Evolutionary conservation across 2,329 filamentous ascomycete species (phyloP).

Genomic region (Fusarium hainanense): DNA sequence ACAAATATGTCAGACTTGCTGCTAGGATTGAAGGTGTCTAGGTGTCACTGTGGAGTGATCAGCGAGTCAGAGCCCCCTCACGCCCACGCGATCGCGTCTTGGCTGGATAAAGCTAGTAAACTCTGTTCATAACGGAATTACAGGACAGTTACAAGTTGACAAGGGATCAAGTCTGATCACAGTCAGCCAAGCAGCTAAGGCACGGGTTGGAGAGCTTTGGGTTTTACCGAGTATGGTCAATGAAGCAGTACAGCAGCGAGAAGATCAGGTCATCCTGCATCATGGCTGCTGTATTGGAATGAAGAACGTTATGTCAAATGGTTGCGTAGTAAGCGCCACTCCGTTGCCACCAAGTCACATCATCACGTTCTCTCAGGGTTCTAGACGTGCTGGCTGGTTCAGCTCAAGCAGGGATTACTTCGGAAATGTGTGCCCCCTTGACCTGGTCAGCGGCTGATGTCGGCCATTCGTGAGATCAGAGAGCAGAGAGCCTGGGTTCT

Average conservation of each 20-base stretch:
- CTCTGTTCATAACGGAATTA: conserved; percentile 2
- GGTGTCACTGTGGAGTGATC: conserved; percentile 12
- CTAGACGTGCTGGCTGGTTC: conserved; percentile 4
- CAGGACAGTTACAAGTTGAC: neutral
- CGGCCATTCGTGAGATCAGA: neutral
- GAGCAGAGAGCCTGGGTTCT: neutral
- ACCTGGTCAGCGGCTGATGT: conserved; percentile 5
- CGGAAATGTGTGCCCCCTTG: neutral
- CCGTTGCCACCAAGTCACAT: neutral
- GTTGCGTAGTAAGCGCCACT: neutral
- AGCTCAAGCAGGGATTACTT: neutral
- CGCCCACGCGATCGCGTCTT: conserved; percentile 23
- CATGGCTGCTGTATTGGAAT: conserved; percentile 10
- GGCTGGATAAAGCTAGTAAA: conserved; percentile 13
- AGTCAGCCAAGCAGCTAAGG: neutral
- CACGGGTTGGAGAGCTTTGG: neutral
- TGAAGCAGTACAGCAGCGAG: neutral
- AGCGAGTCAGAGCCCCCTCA: conserved; percentile 21
- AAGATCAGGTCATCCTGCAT: neutral
- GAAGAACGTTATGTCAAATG: neutral
- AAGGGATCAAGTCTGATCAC: neutral
- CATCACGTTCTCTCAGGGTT: neutral
- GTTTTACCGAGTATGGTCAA: neutral
- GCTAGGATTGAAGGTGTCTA: neutral
- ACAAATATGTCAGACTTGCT: neutral